Conservation (phyloP, 2,329 filamentous ascomycete genomes). For the Mycosphaerella sp. region DNA sequence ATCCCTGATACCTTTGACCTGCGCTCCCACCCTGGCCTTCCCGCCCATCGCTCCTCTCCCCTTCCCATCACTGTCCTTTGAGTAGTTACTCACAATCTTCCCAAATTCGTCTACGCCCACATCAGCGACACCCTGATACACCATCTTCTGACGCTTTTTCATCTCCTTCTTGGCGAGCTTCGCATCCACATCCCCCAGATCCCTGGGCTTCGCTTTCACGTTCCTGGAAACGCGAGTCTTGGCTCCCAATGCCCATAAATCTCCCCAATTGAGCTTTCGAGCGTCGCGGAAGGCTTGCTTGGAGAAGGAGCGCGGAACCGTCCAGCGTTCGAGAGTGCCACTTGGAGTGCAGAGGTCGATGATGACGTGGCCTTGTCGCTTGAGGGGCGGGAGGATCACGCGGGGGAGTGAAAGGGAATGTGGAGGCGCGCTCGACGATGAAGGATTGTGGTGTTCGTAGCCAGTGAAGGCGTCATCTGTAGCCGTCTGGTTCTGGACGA, state of each 20-base stretch:
- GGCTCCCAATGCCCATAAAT: constrained; percentile 89
- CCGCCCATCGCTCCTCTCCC: neutral
- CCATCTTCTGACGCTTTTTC: constrained; percentile 7
- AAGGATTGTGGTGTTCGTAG: constrained; percentile 48
- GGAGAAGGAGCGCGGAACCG: constrained; percentile 73
- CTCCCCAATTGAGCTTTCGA: constrained; percentile 83
- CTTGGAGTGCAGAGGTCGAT: constrained; percentile 85
- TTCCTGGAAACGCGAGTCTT: constrained; percentile 67
- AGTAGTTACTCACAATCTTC: constrained; percentile 7
- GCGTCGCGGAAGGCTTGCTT: constrained; percentile 85
- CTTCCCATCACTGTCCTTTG: neutral
- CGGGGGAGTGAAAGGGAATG: constrained; percentile 67
- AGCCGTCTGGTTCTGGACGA: constrained; percentile 49
- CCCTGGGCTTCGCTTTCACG: constrained; percentile 22
- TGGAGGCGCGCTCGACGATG: constrained; percentile 9
- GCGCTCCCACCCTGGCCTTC: constrained; percentile 13
- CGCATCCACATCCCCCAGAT: constrained; percentile 18
- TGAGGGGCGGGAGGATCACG: constrained; percentile 71
- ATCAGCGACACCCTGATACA: constrained; percentile 5
- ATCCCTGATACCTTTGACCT: constrained; percentile 32
- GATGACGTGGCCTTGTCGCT: constrained; percentile 80
- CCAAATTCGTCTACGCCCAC: constrained; percentile 23
- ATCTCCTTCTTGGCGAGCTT: constrained; percentile 16
- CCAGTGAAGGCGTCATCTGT: constrained; percentile 65
- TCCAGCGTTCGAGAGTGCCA: constrained; percentile 88